phyloP scores from a whole-genome alignment of 2,329 filamentous ascomycete species.

The Diaporthe sp. region DNA sequence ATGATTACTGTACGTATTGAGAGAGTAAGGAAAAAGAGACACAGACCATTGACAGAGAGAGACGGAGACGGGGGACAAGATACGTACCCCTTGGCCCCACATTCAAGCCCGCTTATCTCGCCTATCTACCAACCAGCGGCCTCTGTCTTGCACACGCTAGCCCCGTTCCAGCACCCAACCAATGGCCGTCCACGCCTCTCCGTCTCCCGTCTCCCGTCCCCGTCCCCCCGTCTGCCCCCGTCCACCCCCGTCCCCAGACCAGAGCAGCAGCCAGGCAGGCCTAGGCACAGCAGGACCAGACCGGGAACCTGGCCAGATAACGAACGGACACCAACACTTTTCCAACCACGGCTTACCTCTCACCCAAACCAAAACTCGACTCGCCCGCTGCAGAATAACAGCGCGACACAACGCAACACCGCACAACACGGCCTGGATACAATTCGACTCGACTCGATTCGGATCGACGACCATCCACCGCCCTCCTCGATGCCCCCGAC shows the following conservation, averaged over 20 bases:
- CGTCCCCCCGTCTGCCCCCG: not conserved
- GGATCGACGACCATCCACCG: not conserved
- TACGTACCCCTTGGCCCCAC: not conserved
- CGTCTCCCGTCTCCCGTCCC: constrained; percentile 1
- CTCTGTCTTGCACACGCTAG: not conserved
- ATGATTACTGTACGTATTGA: not conserved
- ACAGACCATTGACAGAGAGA: not conserved
- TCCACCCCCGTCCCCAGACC: not conserved
- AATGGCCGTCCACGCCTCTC: constrained; percentile 6
- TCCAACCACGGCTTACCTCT: constrained; percentile 8
- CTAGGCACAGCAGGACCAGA: constrained; percentile 10
- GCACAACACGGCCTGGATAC: not conserved
- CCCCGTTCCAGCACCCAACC: constrained; percentile 1
- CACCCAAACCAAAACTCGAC: not conserved
- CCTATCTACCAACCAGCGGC: constrained; percentile 3
- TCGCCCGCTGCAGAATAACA: not conserved
- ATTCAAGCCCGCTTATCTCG: constrained; percentile 27
- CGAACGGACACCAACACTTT: constrained; percentile 29
- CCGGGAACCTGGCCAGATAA: constrained; percentile 25
- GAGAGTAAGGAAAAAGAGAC: not conserved
- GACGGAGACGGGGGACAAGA: not conserved
- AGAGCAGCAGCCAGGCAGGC: not conserved
- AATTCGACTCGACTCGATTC: not conserved
- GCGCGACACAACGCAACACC: not conserved
- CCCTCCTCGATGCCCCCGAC: constrained; percentile 27